Base-by-base conservation (phyloP, 73 alveolate species). In the Uronychia binucleata region DNA sequence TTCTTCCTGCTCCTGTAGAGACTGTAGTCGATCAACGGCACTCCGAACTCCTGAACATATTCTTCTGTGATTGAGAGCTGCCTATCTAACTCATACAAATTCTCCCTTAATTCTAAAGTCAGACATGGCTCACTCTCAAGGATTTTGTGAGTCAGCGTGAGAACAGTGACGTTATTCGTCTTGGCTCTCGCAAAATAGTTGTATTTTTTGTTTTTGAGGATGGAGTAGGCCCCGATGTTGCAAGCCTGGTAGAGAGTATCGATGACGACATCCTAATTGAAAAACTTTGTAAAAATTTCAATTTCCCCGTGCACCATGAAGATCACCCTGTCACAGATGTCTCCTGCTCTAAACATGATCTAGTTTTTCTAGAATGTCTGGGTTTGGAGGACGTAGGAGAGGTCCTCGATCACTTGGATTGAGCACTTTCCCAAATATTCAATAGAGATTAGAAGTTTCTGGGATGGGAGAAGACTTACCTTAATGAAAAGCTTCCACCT, bases 401-500 rank as follows among this genome's bases (percentile, higher is more conserved):
- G 75, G 34, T 82, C 89, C 33, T 82, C 89, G 13, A 82, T 35
- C 14, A 67, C 30, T 0, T 13, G 1, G 31, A 57, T 67, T 26
- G 89, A 58, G 31, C 60, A 1, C 31, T 77, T 80, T 1, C 28
- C 32, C 33, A 82, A 74, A 33, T 82, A 82, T 11, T 82, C 89
- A 32, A 82, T 74, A 26, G 30, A 26, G 19, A 46, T 19, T 46
- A 46, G 19, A 11, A 46, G 67, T 46, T 46, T 46, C 67, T 46
- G 5, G 19, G 19, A 46, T 5, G 19, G 5, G n/a, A 28, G 1
- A n/a, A 82, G 78, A 8, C 67, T 32, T 26, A 34, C 67, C 78
- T 82, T 82, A 26, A 57, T 33, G 59, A 57, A 82, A 13, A 27
- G 32, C 31, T 74, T 82, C 89, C 89, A 82, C 31, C 46, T 59